These are phyloP conservation scores for Lindgomyces ingoldianus DNA, from an alignment of 495 filamentous ascomycete species.

Conservation along the genomic window DNA sequence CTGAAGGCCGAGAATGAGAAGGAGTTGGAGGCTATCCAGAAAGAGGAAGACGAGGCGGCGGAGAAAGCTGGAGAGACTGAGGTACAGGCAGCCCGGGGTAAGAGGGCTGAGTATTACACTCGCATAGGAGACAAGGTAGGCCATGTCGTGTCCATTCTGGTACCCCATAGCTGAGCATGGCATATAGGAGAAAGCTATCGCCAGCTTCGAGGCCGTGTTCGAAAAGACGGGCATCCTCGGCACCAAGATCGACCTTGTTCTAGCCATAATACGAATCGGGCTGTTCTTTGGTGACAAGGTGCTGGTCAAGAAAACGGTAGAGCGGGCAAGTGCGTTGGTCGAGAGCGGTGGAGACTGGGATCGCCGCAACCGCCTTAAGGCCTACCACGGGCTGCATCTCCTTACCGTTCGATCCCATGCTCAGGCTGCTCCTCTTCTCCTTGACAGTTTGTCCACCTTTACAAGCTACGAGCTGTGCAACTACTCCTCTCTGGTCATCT, in stretches of 20 bases:
- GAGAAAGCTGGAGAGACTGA: conserved; percentile 97
- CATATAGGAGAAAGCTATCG: conserved; percentile 83
- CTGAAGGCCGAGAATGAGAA: conserved; percentile 84
- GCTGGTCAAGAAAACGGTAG: conserved; percentile 88
- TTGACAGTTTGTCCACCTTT: conserved; percentile 97
- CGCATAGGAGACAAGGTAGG: conserved; percentile 92
- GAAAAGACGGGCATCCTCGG: conserved; percentile 93
- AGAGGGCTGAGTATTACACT: conserved; percentile 93
- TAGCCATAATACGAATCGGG: conserved; percentile 92
- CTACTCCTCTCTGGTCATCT: conserved; percentile 91
- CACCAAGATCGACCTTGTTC: conserved; percentile 92
- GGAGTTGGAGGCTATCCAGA: conserved; percentile 87
- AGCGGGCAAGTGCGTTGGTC: conserved; percentile 84
- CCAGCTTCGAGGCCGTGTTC: conserved; percentile 85
- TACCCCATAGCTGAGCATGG: conserved; percentile 4
- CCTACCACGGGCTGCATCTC: conserved; percentile 92
- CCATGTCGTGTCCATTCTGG: conserved; percentile 12
- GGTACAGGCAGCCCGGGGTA: conserved; percentile 86
- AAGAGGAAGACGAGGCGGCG: conserved; percentile 90
- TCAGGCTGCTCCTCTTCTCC: conserved; percentile 85
- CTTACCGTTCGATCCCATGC: conserved; percentile 89
- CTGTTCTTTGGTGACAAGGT: conserved; percentile 92
- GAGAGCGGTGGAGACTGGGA: conserved; percentile 98
- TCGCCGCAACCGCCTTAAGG: conserved; percentile 94
- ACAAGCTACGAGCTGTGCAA: conserved; percentile 97